Base-by-base conservation (phyloP, 2,329 filamentous ascomycete genomes). In the Xylariaceae sp. region DNA sequence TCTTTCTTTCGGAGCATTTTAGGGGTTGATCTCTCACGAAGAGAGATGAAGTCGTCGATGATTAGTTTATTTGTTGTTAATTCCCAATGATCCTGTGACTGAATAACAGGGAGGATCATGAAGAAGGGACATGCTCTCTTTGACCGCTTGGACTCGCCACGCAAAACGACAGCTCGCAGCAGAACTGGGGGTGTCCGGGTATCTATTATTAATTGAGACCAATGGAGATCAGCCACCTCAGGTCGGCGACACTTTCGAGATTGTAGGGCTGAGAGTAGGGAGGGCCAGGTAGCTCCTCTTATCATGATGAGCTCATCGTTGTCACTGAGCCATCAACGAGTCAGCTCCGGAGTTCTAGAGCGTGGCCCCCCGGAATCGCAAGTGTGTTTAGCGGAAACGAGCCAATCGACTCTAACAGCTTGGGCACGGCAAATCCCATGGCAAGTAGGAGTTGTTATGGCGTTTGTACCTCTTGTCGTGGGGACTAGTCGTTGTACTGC, bases 1-100 rank as follows among this genome's bases (percentile, higher is more conserved):
- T 84, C 82, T 70, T 87, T 88, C 72, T 85, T 88, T 65, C 80
- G 78, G 62, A 85, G 73, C 76, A 71, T 74, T 63, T 60, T 66
- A 57, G 51, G 49, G 48, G 18, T 13, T 52, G 35, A 54, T 44
- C 10, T 35, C 23, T 34, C 45, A 4, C 3, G 42, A 15, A n/a
- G 9, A 23, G 23, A 8, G 49, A 35, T 23, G 1, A 7, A 13
- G 2, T n/a, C 18, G 11, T 35, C 9, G 11, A 51, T 11, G 48
- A 10, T 50, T 34, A 23, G 13, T 51, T 51, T 18, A 18, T 18
- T 18, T 18, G 17, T 18, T 18, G 17, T 18, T 18, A 18, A 18
- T 18, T 18, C 17, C 17, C 17, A 18, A 18, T 18, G 17, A 18
- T 18, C 17, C 17, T 18, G 17, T 18, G 17, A 18, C 17, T 42